Base-by-base conservation (phyloP, 1,284 basidiomycete species). In the Boletus holoroseus region DNA sequence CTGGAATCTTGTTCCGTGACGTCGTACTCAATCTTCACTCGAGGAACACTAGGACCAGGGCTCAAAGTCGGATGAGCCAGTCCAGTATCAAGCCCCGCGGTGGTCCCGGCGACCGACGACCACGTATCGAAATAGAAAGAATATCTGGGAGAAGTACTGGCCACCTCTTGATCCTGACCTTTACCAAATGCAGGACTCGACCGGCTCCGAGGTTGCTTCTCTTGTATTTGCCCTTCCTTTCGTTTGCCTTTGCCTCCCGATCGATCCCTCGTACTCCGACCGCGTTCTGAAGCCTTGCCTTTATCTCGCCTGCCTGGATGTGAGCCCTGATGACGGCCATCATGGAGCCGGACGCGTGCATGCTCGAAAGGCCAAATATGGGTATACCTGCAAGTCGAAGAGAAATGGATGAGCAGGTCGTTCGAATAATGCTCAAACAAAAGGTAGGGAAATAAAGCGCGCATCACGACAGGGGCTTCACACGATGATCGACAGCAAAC, bases 331-430 rank as follows among this genome's bases (percentile, higher is more conserved):
- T 66, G 64, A 39, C 61, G 63, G 7, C 54, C 49, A 43, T 69
- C 73, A 58, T 78, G 77, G 20, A 96, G 72, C 37, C 84, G 78
- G 3, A 95, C 92, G 22, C 92, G 84, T 13, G 89, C 85, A 64
- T 94, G 91, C 63, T 96, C 94, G 62, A 94, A 97, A 0, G 94
- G 94, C 94, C 94, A 97, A 49, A 97, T 95, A 64, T 97, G 91
- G 35, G 81, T 80, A 69, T 90, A 90, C 62, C 93, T 94, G 67
- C n/a, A 27, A 26, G 26, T 24, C 9, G 12, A 32, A 38, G 30
- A 13, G 30, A 31, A 35, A 42, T 3, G 16, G 12, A 45, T 56
- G 35, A 62, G 55, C 22, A 31, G 1, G 27, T 37, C 15, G 7
- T 51, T 54, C 43, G 7, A 45, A 48, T 0, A 5, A n/a, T 22